These are phyloP conservation scores for Torrubiella hemipterigena DNA, from an alignment of 2,329 filamentous ascomycete species.

Conservation along the genomic window DNA sequence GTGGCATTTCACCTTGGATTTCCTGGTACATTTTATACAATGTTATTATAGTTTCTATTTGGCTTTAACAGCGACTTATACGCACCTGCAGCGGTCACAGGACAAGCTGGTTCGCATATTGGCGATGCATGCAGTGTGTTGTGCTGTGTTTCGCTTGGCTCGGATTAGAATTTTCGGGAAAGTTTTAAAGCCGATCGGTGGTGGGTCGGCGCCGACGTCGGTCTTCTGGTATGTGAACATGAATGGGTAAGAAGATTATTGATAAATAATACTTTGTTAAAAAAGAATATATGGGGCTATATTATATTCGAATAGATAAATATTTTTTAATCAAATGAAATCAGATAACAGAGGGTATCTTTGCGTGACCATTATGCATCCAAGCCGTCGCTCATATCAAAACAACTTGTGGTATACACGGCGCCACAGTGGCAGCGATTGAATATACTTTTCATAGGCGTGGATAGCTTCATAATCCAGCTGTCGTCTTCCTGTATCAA, in stretches of 20 bases:
- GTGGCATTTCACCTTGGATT: constrained; percentile 22
- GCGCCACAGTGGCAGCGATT: constrained; percentile 39
- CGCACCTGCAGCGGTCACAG: constrained; percentile 21
- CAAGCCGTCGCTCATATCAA: too few species aligned
- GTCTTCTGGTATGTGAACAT: too few species aligned
- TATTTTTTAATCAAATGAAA: too few species aligned
- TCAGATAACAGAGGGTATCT: too few species aligned
- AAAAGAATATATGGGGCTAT: too few species aligned
- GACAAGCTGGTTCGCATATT: constrained; percentile 21
- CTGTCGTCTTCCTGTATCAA: constrained; percentile 54
- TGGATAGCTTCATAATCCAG: constrained; percentile 55
- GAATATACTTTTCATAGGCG: constrained; percentile 35
- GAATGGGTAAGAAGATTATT: too few species aligned
- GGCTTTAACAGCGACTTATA: neutral
- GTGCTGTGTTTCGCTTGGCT: neutral
- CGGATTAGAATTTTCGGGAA: constrained; percentile 4
- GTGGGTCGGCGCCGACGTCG: constrained; percentile 3
- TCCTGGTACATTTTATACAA: constrained; percentile 10
- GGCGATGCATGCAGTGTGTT: neutral
- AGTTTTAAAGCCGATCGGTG: neutral
- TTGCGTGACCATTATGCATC: too few species aligned
- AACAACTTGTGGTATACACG: constrained; percentile 24
- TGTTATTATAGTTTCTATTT: neutral
- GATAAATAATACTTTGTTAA: too few species aligned
- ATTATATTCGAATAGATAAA: too few species aligned